These are phyloP conservation scores for Fraxinus floribunda DNA, from an alignment of 305 asterid genomes.

Conservation along the genomic window DNA sequence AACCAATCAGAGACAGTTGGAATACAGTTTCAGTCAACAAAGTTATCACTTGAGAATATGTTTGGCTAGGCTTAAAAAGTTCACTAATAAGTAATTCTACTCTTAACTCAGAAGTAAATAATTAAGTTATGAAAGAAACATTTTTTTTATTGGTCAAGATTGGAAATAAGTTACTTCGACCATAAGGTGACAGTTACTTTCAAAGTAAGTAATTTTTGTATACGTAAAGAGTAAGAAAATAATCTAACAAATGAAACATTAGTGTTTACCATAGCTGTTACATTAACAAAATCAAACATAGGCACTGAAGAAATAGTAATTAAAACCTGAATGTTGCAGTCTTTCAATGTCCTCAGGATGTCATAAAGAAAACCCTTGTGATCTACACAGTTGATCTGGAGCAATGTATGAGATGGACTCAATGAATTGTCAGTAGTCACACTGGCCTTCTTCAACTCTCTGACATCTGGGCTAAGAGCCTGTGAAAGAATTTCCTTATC, in stretches of 20 bases:
- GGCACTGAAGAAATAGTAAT: slow-evolving; percentile 1
- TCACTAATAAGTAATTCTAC: background rate
- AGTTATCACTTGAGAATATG: background rate
- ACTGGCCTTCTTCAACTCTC: slow-evolving; percentile 55
- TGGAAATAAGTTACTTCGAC: background rate
- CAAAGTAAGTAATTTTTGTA: background rate
- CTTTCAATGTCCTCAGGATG: slow-evolving; percentile 72
- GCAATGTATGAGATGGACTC: slow-evolving; percentile 81
- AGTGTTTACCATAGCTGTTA: background rate
- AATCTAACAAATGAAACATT: slow-evolving; percentile 1
- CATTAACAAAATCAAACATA: slow-evolving; percentile 8
- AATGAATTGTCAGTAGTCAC: slow-evolving; percentile 65
- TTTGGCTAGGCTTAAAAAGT: background rate
- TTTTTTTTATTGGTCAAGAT: background rate
- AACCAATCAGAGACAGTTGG: slow-evolving; percentile 4
- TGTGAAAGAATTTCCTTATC: slow-evolving; percentile 59
- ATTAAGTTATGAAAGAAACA: background rate
- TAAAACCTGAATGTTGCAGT: slow-evolving; percentile 62
- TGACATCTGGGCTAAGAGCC: slow-evolving; percentile 64
- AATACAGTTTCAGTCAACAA: slow-evolving; percentile 18
- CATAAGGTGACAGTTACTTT: background rate
- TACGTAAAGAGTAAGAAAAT: background rate
- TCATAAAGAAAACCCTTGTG: slow-evolving; percentile 87
- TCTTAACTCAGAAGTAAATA: background rate
- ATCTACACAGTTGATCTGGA: slow-evolving; percentile 77